Conservation (phyloP, 2,329 filamentous ascomycete species). For the Rhinocladiella similis region DNA sequence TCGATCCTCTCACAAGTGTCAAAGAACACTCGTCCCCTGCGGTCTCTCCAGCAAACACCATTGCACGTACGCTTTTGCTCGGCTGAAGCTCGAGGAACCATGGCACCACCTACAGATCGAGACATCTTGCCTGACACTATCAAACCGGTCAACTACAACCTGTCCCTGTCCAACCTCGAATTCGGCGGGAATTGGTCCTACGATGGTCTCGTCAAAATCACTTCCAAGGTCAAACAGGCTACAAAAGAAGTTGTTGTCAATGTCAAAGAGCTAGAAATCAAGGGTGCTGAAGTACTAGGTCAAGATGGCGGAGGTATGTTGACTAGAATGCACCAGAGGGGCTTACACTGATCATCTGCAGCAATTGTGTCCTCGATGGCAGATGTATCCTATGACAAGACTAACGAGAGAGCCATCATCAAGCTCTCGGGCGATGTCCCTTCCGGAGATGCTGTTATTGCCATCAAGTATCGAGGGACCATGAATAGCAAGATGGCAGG, state of each 20-base stretch:
- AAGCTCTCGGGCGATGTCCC: conserved; percentile 72
- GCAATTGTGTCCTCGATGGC: conserved; percentile 20
- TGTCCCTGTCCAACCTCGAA: conserved; percentile 79
- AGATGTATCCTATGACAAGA: conserved; percentile 75
- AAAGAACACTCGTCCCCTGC: not conserved
- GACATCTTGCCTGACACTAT: conserved; percentile 54
- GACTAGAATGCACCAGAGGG: not conserved
- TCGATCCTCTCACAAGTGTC: conserved; percentile 1
- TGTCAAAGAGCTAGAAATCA: conserved; percentile 77
- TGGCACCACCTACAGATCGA: conserved; percentile 44
- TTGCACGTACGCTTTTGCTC: conserved; percentile 39
- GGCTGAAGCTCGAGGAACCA: conserved; percentile 40
- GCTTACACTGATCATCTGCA: not conserved
- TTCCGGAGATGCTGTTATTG: conserved; percentile 65
- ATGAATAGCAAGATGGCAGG: conserved; percentile 92
- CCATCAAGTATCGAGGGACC: conserved; percentile 73
- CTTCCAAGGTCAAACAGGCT: conserved; percentile 68
- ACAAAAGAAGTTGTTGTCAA: conserved; percentile 82
- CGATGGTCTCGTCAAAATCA: conserved; percentile 81
- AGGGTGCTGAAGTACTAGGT: conserved; percentile 62
- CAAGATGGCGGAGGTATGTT: conserved; percentile 53
- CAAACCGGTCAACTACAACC: conserved; percentile 81
- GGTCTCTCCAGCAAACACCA: not conserved
- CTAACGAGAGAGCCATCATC: conserved; percentile 79
- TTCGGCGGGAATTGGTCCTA: conserved; percentile 73